Evolutionary conservation across 106 monocot genomes (phyloP), one percentile per base, ranked within the genome.

Genomic region (Dendrobium chrysotoxum): DNA sequence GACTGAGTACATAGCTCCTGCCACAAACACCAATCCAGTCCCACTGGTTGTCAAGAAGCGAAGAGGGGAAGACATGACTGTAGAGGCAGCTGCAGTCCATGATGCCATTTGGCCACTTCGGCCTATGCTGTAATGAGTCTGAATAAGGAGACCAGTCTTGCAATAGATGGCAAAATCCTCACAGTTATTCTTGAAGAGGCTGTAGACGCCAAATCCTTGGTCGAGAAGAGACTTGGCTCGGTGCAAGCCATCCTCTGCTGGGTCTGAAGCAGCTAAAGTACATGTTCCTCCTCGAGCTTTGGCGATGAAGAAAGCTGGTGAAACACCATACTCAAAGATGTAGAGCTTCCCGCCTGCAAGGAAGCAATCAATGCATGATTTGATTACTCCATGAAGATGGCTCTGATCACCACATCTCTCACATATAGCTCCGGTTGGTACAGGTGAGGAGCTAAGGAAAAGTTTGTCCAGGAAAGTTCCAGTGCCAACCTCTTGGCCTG

Each of bases 121-220:
- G 0, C 93, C 91, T 2, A 90, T 85, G 46, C 90, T 86, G 78
- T 81, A 86, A 8, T 41, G 25, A 1, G 87, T 90, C 41, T 23
- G 81, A 16, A 92, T 84, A 42, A 96, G 84, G 42, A 93, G 81
- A 46, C 93, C 90, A 3, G 96, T 96, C 87, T 93, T 96, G 85
- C 93, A 96, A 72, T 96, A 96, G 17, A 96, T 91, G 17, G 96
- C 96, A 44, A 96, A 96, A 79, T 96, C 93, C 90, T 96, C 96
- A 44, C 96, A 96, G 80, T 96, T 96, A 87, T 96, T 96, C 83
- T 88, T 91, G 87, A 93, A 96, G 6, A 93, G 75, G 75, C 79
- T 76, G 77, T 95, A 95, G 13, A 61, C 83, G 15, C 96, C 93
- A 46, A 96, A 96, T 3, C 92, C 95, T 40, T 86, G 83, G 20